These are phyloP conservation scores for Xylariaceae sp. DNA, from an alignment of 2,329 filamentous ascomycete species.

Conservation along the genomic window DNA sequence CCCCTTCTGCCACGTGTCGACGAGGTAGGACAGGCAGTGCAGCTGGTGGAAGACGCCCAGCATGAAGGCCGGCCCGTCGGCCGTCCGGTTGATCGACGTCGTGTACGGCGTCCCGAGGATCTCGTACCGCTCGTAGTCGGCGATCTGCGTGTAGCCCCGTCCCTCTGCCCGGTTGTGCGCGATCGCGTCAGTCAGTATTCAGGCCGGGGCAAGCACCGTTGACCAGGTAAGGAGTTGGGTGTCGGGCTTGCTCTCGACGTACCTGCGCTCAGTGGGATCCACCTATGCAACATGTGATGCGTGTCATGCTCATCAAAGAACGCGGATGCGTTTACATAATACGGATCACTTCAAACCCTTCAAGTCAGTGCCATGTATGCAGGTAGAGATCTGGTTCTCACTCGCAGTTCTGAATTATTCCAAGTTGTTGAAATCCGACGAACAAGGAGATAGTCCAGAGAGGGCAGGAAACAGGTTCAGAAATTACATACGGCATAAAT, in stretches of 20 bases:
- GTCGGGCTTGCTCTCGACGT: neutral
- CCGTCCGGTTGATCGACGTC: slow-evolving; percentile 20
- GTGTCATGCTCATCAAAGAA: slow-evolving; percentile 25
- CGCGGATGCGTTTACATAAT: slow-evolving; percentile 27
- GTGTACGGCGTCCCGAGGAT: slow-evolving; percentile 23
- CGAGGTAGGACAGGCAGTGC: slow-evolving; percentile 30
- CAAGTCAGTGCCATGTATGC: too few species aligned
- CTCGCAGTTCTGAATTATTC: too few species aligned
- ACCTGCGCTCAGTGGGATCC: slow-evolving; percentile 28
- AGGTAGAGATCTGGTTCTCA: too few species aligned
- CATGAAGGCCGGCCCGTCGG: slow-evolving; percentile 30
- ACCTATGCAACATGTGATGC: slow-evolving; percentile 26
- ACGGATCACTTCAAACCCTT: too few species aligned
- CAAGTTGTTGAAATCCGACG: too few species aligned
- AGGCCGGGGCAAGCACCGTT: neutral
- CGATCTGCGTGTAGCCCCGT: slow-evolving; percentile 26
- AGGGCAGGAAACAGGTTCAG: too few species aligned
- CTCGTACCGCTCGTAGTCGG: slow-evolving; percentile 20
- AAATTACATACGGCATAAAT: slow-evolving; percentile 23
- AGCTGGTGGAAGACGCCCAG: slow-evolving; percentile 32
- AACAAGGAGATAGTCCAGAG: too few species aligned
- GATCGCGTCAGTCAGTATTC: neutral
- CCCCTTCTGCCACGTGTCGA: slow-evolving; percentile 27
- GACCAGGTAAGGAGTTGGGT: neutral
- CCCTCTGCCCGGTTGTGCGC: slow-evolving; percentile 13